Percentiles rank a stretch among this genome's conserved stretches.
Conservation (phyloP, 2,329 filamentous ascomycete genomes). For the Pseudogymnoascus sp. region DNA sequence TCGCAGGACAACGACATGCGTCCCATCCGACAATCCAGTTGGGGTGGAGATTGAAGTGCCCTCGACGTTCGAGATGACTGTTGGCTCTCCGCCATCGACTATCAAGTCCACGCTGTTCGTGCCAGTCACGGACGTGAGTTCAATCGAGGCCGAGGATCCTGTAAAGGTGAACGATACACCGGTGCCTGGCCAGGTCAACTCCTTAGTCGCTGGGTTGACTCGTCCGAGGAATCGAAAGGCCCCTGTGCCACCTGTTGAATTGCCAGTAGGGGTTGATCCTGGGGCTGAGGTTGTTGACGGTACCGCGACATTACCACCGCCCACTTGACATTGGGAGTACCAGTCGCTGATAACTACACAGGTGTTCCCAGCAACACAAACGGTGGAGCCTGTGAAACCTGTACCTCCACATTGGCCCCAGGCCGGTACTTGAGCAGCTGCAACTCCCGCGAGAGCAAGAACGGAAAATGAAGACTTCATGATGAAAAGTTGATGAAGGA, state of each 20-base stretch:
- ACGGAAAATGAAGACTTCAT: not conserved
- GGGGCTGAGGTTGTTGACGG: not conserved
- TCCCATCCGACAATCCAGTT: conserved; percentile 25
- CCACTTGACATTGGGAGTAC: conserved; percentile 14
- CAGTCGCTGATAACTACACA: conserved; percentile 17
- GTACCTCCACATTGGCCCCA: conserved; percentile 30
- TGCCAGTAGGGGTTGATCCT: not conserved
- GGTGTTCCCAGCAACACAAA: conserved; percentile 22
- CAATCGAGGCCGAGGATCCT: conserved; percentile 32
- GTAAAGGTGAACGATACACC: conserved; percentile 29
- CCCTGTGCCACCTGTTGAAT: not conserved
- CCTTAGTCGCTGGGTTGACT: conserved; percentile 36
- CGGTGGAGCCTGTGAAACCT: conserved; percentile 24
- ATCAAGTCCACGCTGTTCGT: conserved; percentile 29
- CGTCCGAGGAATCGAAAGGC: conserved; percentile 31
- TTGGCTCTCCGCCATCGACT: conserved; percentile 28
- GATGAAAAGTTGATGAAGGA: not conserved
- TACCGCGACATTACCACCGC: not conserved
- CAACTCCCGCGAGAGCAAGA: not conserved
- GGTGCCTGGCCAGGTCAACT: conserved; percentile 39
- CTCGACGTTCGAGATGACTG: conserved; percentile 26
- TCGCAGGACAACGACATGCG: conserved; percentile 32
- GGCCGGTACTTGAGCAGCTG: conserved; percentile 14
- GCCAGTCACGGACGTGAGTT: conserved; percentile 27
- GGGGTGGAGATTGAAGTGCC: conserved; percentile 29